These are phyloP conservation scores for Alternaria burnsii DNA, from an alignment of 2,329 filamentous ascomycete genomes.

Conservation along the genomic window DNA sequence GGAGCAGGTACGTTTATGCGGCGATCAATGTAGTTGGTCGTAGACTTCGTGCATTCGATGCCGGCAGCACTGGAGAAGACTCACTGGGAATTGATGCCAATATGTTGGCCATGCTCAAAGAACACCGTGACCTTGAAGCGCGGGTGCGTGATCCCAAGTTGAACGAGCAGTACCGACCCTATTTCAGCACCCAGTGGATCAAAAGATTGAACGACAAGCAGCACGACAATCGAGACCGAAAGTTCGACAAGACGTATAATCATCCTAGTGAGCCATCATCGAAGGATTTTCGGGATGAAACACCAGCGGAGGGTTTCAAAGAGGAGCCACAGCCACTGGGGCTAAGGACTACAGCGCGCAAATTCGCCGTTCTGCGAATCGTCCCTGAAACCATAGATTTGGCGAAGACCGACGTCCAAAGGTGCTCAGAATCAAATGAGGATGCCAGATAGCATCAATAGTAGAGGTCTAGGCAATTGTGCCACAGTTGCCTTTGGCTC, in stretches of 20 bases:
- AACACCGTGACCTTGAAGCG: conserved; percentile 11
- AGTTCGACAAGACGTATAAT: background rate
- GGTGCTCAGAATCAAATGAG: too few relatives aligned
- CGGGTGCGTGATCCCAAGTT: conserved; percentile 17
- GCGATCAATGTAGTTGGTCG: conserved; percentile 23
- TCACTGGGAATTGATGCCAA: conserved; percentile 3
- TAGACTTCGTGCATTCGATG: conserved; percentile 7
- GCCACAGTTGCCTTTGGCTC: background rate
- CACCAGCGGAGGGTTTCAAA: too few relatives aligned
- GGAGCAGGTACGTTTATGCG: conserved; percentile 30
- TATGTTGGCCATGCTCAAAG: conserved; percentile 16
- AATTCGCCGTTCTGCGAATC: background rate
- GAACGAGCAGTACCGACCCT: conserved; percentile 21
- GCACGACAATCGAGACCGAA: background rate
- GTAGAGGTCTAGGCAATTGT: background rate
- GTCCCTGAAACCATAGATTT: background rate
- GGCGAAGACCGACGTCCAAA: background rate
- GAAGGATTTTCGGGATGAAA: rapidly evolving
- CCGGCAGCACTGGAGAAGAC: background rate
- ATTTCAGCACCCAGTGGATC: conserved; percentile 20
- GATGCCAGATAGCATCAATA: background rate
- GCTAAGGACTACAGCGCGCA: background rate
- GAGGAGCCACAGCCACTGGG: background rate
- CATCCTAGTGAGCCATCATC: background rate
- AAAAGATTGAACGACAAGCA: background rate